A percentile compares a stretch with the other conserved stretches of the same genome.
Evolutionary conservation across 495 filamentous ascomycete genomes (phyloP).

Genomic region (Pyrenula aspistea): DNA sequence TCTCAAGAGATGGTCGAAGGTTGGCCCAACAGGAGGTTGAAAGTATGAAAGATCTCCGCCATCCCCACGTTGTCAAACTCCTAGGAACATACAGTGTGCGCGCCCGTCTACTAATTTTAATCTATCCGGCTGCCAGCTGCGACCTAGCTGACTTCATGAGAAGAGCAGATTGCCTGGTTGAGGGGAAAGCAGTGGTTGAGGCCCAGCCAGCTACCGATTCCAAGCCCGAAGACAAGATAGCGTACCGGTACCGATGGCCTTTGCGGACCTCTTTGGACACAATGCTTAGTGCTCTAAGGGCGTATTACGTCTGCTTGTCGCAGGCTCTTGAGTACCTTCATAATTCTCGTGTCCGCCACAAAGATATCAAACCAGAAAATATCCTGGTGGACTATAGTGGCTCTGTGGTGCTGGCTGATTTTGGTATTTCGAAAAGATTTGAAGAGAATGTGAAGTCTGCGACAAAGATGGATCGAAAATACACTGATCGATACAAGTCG

Average conservation of each 20-base stretch:
- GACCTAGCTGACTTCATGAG: background rate
- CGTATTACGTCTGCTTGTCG: conserved; percentile 82
- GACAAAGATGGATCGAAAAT: conserved; percentile 78
- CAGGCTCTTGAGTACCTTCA: conserved; percentile 94
- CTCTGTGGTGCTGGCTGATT: conserved; percentile 97
- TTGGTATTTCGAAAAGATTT: conserved; percentile 94
- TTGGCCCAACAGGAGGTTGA: background rate
- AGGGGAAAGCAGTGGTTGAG: background rate
- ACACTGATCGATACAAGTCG: conserved; percentile 98
- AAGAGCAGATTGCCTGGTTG: background rate
- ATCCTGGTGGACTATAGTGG: conserved; percentile 96
- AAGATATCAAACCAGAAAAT: conserved; percentile 98
- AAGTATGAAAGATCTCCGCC: background rate
- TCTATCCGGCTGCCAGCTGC: background rate
- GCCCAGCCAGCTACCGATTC: background rate
- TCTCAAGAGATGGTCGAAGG: background rate
- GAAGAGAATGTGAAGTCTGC: conserved; percentile 85
- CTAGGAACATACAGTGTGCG: background rate
- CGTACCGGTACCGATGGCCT: background rate
- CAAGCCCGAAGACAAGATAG: background rate
- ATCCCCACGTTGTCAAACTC: background rate
- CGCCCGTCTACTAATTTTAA: background rate
- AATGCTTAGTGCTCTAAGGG: background rate
- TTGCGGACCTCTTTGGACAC: background rate
- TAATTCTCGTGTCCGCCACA: conserved; percentile 76